Conservation (phyloP, 78 protist genomes). For the Planoprotostelium fungivorum region DNA sequence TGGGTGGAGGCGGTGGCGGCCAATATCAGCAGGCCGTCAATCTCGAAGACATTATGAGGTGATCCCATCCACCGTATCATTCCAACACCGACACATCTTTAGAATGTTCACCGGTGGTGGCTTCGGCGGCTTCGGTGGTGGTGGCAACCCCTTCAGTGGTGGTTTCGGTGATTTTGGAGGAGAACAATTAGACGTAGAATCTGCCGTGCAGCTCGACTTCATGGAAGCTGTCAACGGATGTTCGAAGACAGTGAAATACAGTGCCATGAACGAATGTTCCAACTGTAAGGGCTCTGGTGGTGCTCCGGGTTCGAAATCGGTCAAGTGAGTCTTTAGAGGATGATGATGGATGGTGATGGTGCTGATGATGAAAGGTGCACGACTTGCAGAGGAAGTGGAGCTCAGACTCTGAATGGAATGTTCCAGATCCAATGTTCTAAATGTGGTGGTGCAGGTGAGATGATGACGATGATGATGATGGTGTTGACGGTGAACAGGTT, state of each 20-base stretch:
- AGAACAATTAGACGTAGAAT: conserved; percentile 43
- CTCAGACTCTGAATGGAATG: not conserved
- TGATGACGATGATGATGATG: not conserved
- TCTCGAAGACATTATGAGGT: conserved; percentile 23
- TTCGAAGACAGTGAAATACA: conserved; percentile 30
- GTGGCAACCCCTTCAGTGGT: no score
- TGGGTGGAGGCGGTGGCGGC: conserved; percentile 25
- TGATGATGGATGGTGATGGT: not conserved
- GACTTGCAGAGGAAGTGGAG: conserved; percentile 66
- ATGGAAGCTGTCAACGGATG: conserved; percentile 73
- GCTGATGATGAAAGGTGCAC: conserved; percentile 25
- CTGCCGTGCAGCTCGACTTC: conserved; percentile 32
- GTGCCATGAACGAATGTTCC: conserved; percentile 28
- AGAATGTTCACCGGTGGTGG: conserved; percentile 26
- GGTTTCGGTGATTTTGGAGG: conserved; percentile 4
- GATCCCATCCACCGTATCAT: conserved; percentile 8
- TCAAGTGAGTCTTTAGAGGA: conserved; percentile 5
- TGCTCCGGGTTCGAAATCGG: conserved; percentile 26
- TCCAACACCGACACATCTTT: not conserved
- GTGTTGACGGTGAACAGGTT: not conserved
- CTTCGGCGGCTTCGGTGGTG: conserved; percentile 36
- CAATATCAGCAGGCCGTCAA: conserved; percentile 10
- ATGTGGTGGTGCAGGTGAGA: conserved; percentile 48
- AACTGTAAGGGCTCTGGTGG: conserved; percentile 68
- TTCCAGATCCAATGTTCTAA: conserved; percentile 36